Conservation (phyloP, 1,284 basidiomycete species). For the Ceratobasidium theobromae region DNA sequence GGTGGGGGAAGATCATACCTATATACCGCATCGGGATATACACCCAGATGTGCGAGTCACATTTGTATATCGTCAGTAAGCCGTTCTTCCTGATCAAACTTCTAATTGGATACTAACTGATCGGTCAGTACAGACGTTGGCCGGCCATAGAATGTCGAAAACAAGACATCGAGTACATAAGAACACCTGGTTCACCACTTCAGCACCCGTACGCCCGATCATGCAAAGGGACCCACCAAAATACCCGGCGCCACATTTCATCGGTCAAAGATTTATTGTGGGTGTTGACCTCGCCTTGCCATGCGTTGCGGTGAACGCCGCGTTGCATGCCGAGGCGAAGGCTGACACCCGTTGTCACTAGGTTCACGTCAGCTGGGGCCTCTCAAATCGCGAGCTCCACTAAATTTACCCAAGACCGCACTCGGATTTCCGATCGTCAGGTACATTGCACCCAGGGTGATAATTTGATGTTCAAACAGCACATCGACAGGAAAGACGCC, state of each 20-base stretch:
- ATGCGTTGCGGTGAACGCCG: slow-evolving; percentile 30
- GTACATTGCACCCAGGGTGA: slow-evolving; percentile 24
- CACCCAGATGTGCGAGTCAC: neutral
- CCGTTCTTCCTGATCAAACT: neutral
- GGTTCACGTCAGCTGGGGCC: neutral
- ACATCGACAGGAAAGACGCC: slow-evolving; percentile 25
- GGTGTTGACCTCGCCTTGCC: slow-evolving; percentile 32
- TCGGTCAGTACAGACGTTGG: slow-evolving; percentile 22
- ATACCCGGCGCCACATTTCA: slow-evolving; percentile 26
- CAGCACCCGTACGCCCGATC: neutral
- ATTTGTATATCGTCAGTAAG: neutral
- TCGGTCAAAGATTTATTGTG: slow-evolving; percentile 28
- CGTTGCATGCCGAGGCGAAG: slow-evolving; percentile 31
- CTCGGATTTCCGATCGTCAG: slow-evolving; percentile 30
- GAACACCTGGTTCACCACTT: neutral
- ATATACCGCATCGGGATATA: neutral
- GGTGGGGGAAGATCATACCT: slow-evolving; percentile 25
- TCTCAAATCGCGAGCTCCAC: neutral
- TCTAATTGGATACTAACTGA: slow-evolving; percentile 7
- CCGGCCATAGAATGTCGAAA: slow-evolving; percentile 27
- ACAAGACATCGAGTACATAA: slow-evolving; percentile 22
- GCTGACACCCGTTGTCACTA: slow-evolving; percentile 32
- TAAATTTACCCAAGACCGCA: slow-evolving; percentile 22
- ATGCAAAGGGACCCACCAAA: slow-evolving; percentile 10
- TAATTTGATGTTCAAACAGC: slow-evolving; percentile 25